These are phyloP conservation scores for Fusarium stilboides DNA, from an alignment of 2,329 filamentous ascomycete species.

Conservation along the genomic window DNA sequence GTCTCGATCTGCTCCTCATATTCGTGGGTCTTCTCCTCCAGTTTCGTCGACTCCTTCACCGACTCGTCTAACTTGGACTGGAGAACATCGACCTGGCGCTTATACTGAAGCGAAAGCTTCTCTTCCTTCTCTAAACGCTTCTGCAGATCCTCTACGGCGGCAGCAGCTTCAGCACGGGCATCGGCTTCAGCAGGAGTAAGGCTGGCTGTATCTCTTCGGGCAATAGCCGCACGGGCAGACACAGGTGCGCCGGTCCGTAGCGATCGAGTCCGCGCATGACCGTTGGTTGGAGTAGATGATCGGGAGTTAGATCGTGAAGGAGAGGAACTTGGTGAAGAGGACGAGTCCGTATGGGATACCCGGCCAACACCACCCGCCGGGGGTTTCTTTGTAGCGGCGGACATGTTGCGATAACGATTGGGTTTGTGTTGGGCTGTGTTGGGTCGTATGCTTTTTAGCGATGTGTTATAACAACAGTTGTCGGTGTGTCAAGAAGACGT, in stretches of 20 bases:
- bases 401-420: constrained; percentile 59
- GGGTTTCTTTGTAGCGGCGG: constrained; percentile 68
- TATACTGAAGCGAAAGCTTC: constrained; percentile 80
- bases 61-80: constrained; percentile 90
- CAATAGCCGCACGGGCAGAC: constrained; percentile 80
- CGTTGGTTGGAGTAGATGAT: constrained; percentile 61
- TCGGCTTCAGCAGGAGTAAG: constrained; percentile 75
- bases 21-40: constrained; percentile 92
- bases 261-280: constrained; percentile 73
- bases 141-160: constrained; percentile 86
- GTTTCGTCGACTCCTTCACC: constrained; percentile 82
- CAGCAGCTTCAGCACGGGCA: constrained; percentile 83
- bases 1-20: constrained; percentile 86
- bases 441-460: constrained; percentile 31
- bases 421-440: constrained; percentile 30
- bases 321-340: constrained; percentile 54
- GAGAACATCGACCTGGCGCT: constrained; percentile 87
- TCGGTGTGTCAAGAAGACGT: constrained; percentile 28
- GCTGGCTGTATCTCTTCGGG: constrained; percentile 67
- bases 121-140: constrained; percentile 87
- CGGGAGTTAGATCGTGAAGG: constrained; percentile 58
- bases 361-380: constrained; percentile 64
- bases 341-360: constrained; percentile 59
- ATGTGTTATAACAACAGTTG: constrained; percentile 27
- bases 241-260: constrained; percentile 76